Evolutionary conservation across 805 yeast species (phyloP).

Genomic region (Saccharomycodes ludwigii): DNA sequence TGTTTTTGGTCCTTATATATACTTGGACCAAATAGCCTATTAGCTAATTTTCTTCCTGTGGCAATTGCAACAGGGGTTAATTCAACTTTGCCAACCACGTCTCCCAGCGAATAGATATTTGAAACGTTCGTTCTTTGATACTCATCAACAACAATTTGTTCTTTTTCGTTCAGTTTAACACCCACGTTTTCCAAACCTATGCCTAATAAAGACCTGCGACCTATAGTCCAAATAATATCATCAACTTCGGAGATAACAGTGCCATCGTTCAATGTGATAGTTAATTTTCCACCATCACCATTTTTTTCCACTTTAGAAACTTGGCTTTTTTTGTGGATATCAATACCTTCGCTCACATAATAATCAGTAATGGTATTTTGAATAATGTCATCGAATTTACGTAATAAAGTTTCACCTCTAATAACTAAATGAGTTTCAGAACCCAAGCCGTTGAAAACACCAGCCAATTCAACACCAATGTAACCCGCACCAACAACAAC

Average conservation of each 20-base stretch:
- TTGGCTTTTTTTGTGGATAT: conserved; percentile 58
- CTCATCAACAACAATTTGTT: conserved; percentile 70
- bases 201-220: conserved; percentile 67
- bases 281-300: conserved; percentile 35
- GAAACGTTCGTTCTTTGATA: conserved; percentile 69
- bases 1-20: conserved; percentile 61
- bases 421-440: conserved; percentile 77
- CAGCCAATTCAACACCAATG: conserved; percentile 91
- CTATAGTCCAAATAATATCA: conserved; percentile 83
- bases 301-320: conserved; percentile 37
- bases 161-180: conserved; percentile 45
- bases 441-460: conserved; percentile 83
- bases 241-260: conserved; percentile 59
- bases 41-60: conserved; percentile 88
- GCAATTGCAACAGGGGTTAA: conserved; percentile 98
- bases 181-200: conserved; percentile 71
- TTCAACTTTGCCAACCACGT: conserved; percentile 85
- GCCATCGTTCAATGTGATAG: conserved; percentile 31
- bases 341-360: conserved; percentile 70
- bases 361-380: conserved; percentile 69
- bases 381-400: conserved; percentile 76
- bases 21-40: conserved; percentile 80
- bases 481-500: conserved; percentile 98
- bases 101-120: conserved; percentile 79
- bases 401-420: conserved; percentile 82